These are phyloP conservation scores for Dactylellina cionopaga DNA, from an alignment of 2,329 filamentous ascomycete species.

Conservation along the genomic window DNA sequence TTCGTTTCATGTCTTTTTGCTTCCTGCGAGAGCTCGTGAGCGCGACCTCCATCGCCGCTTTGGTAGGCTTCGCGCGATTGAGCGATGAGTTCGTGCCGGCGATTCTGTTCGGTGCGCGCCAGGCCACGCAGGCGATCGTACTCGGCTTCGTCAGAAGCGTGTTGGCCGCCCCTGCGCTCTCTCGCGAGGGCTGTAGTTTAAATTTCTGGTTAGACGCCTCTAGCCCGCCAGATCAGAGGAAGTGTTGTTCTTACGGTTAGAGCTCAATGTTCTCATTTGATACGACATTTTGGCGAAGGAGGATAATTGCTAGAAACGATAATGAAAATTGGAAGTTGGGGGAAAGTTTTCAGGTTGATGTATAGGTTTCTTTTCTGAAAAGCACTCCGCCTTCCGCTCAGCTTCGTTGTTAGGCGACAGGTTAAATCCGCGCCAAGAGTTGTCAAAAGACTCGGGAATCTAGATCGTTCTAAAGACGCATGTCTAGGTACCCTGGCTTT, in stretches of 20 bases:
- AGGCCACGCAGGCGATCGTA: slow-evolving; percentile 90
- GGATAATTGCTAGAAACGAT: slow-evolving; percentile 4
- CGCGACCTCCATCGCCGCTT: slow-evolving; percentile 81
- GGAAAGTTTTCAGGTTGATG: background rate
- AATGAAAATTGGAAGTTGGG: background rate
- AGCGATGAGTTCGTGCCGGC: slow-evolving; percentile 81
- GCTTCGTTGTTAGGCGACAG: background rate
- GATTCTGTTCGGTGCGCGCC: slow-evolving; percentile 80
- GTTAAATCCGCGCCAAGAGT: slow-evolving; percentile 43
- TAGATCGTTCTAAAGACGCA: slow-evolving; percentile 14
- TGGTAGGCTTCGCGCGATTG: slow-evolving; percentile 83
- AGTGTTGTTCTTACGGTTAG: slow-evolving; percentile 39
- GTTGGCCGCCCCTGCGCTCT: slow-evolving; percentile 67
- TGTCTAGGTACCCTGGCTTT: too few relatives aligned
- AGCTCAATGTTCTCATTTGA: slow-evolving; percentile 46
- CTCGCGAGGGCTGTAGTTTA: slow-evolving; percentile 32
- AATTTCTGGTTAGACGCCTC: slow-evolving; percentile 12
- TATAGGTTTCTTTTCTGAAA: slow-evolving; percentile 3
- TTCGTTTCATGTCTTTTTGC: slow-evolving; percentile 83
- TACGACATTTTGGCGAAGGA: slow-evolving; percentile 41
- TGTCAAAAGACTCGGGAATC: background rate
- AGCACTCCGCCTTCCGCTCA: background rate
- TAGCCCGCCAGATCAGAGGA: background rate
- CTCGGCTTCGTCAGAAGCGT: slow-evolving; percentile 78
- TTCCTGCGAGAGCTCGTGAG: slow-evolving; percentile 84